Base-by-base conservation (phyloP, 1,284 basidiomycete genomes). In the Porogramme epimiltina region DNA sequence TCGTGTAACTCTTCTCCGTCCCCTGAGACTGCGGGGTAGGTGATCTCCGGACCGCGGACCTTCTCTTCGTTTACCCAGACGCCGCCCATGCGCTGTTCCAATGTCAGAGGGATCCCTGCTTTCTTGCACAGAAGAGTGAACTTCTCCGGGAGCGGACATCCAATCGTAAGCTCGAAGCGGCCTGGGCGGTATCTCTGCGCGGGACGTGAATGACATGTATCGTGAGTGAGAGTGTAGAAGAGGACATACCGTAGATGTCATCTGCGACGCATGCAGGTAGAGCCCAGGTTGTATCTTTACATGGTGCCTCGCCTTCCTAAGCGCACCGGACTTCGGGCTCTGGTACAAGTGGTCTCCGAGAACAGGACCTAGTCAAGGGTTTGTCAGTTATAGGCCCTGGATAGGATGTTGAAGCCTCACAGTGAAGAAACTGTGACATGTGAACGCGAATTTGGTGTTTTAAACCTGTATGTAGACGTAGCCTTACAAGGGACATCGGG, bases 401-500 rank as follows among this genome's bases (percentile, higher is more conserved):
- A 31, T 39, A 38, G 22, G 18, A 28, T n/a, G 24, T n/a, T 28
- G n/a, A 5, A 42, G n/a, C 56, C 70, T 26, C 55, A 78, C 81
- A 70, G 38, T 74, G 70, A 36, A 89, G 66, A 49, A 65, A 69
- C 45, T 78, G 73, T 0, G 87, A 76, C 20, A 84, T 62, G 54
- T 88, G 85, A 9, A 86, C 73, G 31, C 87, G 80, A n/a, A 89
- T 76, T 59, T 89, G 87, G 52, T 89, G 86, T 64, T 89, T 89
- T 49, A 80, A 63, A 1, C 87, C 87, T 3, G 87, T 87, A 45
- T 77, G 68, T 18, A 86, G 73, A 5, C 70, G 72, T 4, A 89
- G 71, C 36, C 75, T 73, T 36, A 89, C 63, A 39, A 89, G 72
- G 1, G 84, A 80, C 22, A 88, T 47, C 10, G 83, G 82, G 1